A percentile compares a stretch with the other conserved stretches of the same genome.
phyloP scores from a whole-genome alignment of 2,329 filamentous ascomycete species.

The Trichophyton mentagrophytes region DNA sequence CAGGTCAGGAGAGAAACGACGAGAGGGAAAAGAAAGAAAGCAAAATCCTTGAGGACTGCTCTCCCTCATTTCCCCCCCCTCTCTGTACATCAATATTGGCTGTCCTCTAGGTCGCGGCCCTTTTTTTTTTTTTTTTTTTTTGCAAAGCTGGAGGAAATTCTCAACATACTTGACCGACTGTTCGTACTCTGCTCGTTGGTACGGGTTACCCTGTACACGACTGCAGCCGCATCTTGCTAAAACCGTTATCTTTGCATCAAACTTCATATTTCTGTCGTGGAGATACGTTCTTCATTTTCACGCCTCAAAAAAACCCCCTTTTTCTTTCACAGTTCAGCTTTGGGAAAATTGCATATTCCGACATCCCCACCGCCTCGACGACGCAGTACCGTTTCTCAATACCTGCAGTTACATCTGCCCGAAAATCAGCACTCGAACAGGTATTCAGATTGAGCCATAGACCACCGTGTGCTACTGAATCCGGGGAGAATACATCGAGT shows the following conservation, averaged over 20 bases:
- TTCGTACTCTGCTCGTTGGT: background rate
- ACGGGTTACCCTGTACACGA: constrained; percentile 1
- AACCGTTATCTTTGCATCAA: background rate
- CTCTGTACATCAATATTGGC: too few species aligned
- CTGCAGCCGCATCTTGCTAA: background rate
- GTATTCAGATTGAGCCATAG: background rate
- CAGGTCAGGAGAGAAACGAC: background rate
- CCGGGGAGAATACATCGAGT: background rate
- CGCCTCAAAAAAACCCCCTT: background rate
- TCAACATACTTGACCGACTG: constrained; percentile 3
- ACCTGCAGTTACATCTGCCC: background rate
- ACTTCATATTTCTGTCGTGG: background rate
- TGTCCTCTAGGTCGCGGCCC: background rate
- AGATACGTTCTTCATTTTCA: background rate
- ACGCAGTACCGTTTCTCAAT: background rate
- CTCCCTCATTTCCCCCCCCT: too few species aligned
- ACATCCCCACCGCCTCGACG: background rate
- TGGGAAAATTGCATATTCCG: background rate
- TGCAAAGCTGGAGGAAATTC: background rate
- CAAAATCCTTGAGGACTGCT: background rate
- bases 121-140: background rate
- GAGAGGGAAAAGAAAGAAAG: background rate
- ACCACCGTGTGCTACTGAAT: background rate
- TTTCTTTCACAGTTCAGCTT: background rate
- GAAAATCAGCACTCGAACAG: constrained; percentile 3